These are phyloP conservation scores for Fusarium sp. DNA, from an alignment of 2,329 filamentous ascomycete genomes.

Conservation along the genomic window DNA sequence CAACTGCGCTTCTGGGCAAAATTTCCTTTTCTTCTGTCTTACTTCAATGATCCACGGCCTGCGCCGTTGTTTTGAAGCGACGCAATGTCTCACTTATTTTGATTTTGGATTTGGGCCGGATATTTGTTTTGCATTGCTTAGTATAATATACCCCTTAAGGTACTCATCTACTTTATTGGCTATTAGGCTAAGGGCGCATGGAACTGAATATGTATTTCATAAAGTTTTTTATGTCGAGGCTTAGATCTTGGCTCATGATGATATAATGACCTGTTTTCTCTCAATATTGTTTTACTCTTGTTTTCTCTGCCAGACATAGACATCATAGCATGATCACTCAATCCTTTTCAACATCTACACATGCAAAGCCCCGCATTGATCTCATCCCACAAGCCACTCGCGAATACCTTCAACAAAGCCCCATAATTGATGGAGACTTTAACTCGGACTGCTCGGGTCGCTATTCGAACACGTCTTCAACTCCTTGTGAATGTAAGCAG, in stretches of 20 bases:
- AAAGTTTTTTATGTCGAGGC: constrained; percentile 24
- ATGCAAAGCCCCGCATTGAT: constrained; percentile 10
- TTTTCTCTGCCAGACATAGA: neutral
- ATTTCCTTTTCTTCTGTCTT: constrained; percentile 20
- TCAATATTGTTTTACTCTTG: neutral
- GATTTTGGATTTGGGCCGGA: constrained; percentile 3
- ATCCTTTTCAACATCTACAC: neutral
- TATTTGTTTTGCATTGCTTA: constrained; percentile 14
- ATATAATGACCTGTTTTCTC: constrained; percentile 31
- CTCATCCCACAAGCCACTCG: neutral
- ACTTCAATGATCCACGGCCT: constrained; percentile 11
- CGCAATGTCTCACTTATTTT: constrained; percentile 7
- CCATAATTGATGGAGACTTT: neutral
- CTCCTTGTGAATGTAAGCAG: constrained; percentile 9
- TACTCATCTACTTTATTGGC: constrained; percentile 22
- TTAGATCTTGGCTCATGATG: constrained; percentile 37
- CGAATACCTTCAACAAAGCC: neutral
- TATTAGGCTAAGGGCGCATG: constrained; percentile 19
- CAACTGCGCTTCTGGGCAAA: constrained; percentile 32
- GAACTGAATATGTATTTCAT: constrained; percentile 29
- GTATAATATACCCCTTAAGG: constrained; percentile 38
- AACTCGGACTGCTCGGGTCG: constrained; percentile 1
- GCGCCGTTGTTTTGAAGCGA: constrained; percentile 2
- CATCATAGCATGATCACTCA: neutral
- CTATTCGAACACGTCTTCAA: neutral